Evolutionary conservation across 306 rosid genomes (phyloP).

Genomic region (Quercus aquifolioides): DNA sequence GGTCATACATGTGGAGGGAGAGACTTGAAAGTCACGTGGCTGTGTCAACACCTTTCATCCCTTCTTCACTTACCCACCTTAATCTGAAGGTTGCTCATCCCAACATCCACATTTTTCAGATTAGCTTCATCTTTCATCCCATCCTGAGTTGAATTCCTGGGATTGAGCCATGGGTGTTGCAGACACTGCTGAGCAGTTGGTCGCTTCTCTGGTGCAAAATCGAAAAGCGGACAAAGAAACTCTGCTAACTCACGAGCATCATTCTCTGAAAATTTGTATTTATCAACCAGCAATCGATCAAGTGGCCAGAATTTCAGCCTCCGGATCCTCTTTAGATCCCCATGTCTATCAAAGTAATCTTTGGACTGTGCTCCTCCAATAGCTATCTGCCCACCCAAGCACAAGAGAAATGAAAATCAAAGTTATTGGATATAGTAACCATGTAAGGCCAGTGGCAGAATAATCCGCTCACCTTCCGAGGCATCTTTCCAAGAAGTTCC

Average conservation of each 20-base stretch:
- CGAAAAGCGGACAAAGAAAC: constrained; percentile 69
- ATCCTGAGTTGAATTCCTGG: constrained; percentile 33
- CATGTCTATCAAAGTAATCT: constrained; percentile 88
- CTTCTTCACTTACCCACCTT: constrained; percentile 72
- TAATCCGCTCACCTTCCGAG: constrained; percentile 60
- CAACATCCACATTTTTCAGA: constrained; percentile 55
- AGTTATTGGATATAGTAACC: constrained; percentile 6
- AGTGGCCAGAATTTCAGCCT: constrained; percentile 84
- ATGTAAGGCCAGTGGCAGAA: background rate
- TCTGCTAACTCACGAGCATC: constrained; percentile 73
- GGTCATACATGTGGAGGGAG: constrained; percentile 27
- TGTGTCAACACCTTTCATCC: constrained; percentile 18
- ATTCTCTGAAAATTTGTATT: constrained; percentile 59
- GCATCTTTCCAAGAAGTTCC: constrained; percentile 97
- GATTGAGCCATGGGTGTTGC: constrained; percentile 75
- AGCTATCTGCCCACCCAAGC: constrained; percentile 55
- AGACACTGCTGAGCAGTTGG: constrained; percentile 87
- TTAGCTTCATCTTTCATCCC: constrained; percentile 40
- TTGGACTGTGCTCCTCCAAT: constrained; percentile 72
- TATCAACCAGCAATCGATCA: constrained; percentile 65
- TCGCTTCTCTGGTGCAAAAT: constrained; percentile 84
- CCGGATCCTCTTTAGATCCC: constrained; percentile 89
- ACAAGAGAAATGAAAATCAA: constrained; percentile 19
- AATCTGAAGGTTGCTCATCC: constrained; percentile 72
- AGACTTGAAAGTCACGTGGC: constrained; percentile 14